phyloP scores from a whole-genome alignment of 73 alveolate species.

The Symbiodinium natans region DNA sequence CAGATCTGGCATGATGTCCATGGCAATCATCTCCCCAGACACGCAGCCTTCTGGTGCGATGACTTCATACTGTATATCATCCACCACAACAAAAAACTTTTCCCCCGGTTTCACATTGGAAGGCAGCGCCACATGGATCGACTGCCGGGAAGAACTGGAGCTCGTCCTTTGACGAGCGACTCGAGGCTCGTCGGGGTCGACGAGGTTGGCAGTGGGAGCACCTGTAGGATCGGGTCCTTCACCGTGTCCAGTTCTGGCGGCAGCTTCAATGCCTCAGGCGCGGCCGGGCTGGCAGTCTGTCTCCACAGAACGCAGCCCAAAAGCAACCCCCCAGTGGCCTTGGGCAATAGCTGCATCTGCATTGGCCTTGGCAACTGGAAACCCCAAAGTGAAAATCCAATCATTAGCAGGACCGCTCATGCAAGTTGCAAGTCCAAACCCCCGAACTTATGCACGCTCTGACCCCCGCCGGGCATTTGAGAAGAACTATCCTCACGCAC shows the following conservation, averaged over 20 bases:
- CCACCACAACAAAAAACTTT: slow-evolving; percentile 61
- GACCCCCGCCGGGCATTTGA: too few species aligned
- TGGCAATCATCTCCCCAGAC: slow-evolving; percentile 74
- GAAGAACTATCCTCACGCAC: too few species aligned
- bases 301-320: not conserved
- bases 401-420: too few species aligned
- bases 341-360: not conserved
- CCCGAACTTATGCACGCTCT: too few species aligned
- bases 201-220: too few species aligned
- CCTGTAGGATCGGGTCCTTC: too few species aligned
- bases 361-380: too few species aligned
- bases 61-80: slow-evolving; percentile 63
- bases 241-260: not conserved
- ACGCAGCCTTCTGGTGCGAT: slow-evolving; percentile 50
- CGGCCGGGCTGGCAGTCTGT: not conserved
- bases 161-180: not conserved
- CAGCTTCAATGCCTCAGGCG: slow-evolving; percentile 6
- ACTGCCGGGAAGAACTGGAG: not conserved
- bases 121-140: slow-evolving; percentile 60
- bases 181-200: not conserved
- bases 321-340: not conserved
- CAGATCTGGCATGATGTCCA: slow-evolving; percentile 9
- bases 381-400: too few species aligned
- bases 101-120: slow-evolving; percentile 44
- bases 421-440: too few species aligned